Evolutionary conservation across 371 early-diverging fungal species (phyloP), one percentile per base, ranked within the genome.

Genomic region (Lichtheimia corymbifera): DNA sequence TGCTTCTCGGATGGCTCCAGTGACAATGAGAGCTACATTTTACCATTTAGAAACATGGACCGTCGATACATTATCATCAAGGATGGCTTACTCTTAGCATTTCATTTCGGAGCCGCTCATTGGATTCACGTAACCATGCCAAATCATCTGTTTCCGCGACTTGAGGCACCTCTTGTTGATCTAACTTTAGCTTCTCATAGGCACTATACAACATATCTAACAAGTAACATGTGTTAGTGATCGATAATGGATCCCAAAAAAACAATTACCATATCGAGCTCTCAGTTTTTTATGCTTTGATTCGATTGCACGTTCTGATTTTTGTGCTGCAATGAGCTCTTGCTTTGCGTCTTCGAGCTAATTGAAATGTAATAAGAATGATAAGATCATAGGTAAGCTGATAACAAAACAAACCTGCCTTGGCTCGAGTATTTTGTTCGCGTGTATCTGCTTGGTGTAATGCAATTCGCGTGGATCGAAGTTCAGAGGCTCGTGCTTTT

Each of bases 271-370:
- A 45, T 56, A 42, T 27, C 42, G 40, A 4, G 40, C 45, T 45
- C 43, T 56, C 5, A 45, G 41, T 50, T 64, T 58, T 68, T 72
- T 74, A 56, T 73, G 70, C 58, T 63, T 65, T 28, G 60, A 59
- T 41, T 62, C 66, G 15, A 70, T 35, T 28, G 68, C 67, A 50
- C 72, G 74, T 14, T 78, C 78, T 59, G 72, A 71, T 50, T 60
- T 66, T 35, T 71, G 63, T 22, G 64, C 54, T 5, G 68, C 35
- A 0, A 71, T 64, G 17, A 77, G 42, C 40, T 77, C 78, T 63
- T 77, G 78, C 45, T 77, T 71, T 28, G 71, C 54, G 44, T 77
- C 78, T 53, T 74, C 75, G 4, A 77, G 62, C 78, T 77, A 51
- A 5, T 5, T 15, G 14, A 18, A 55, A 55, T 2, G 44, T 17